Percentiles rank a stretch among this genome's conserved stretches.
Conservation (phyloP, 2,329 filamentous ascomycete species). For the Lachnellula occidentalis region DNA sequence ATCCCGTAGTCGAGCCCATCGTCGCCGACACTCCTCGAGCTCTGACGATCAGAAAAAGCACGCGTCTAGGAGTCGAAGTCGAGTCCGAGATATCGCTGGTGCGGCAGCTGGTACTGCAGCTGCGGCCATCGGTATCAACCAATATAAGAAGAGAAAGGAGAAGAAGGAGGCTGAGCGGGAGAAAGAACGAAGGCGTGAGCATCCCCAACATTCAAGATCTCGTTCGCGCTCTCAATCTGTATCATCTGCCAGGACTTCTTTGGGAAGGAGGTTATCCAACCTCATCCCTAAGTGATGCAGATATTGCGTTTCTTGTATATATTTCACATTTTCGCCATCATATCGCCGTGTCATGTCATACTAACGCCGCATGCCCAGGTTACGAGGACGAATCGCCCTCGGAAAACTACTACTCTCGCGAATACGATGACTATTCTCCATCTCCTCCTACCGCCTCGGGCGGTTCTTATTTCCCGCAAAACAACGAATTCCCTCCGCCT, state of each 20-base stretch:
- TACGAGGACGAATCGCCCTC: conserved; percentile 30
- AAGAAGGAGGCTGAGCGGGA: conserved; percentile 34
- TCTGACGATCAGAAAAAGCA: conserved; percentile 20
- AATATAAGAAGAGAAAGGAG: conserved; percentile 46
- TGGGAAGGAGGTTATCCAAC: conserved; percentile 28
- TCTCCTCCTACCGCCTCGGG: conserved; percentile 32
- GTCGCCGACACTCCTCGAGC: conserved; percentile 22
- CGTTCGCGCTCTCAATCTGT: conserved; percentile 27
- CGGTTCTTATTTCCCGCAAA: conserved; percentile 28
- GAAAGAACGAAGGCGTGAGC: conserved; percentile 32
- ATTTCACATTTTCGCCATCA: conserved; percentile 11
- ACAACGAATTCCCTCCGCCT: conserved; percentile 21
- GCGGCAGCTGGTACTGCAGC: conserved; percentile 52
- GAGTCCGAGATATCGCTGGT: conserved; percentile 49
- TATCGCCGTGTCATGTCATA: conserved; percentile 16
- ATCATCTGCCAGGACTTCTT: conserved; percentile 27
- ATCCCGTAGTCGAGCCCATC: conserved; percentile 17
- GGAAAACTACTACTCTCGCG: conserved; percentile 28
- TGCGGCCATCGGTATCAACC: conserved; percentile 58
- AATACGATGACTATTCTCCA: conserved; percentile 29
- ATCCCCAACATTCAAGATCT: conserved; percentile 29
- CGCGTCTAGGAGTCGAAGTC: conserved; percentile 38
- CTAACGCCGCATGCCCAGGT: conserved; percentile 20
- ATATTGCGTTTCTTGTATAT: conserved; percentile 9
- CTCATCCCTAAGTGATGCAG: conserved; percentile 26